Evolutionary conservation across 495 filamentous ascomycete species (phyloP).

Genomic region (Pseudoneurospora amorphoporcata): DNA sequence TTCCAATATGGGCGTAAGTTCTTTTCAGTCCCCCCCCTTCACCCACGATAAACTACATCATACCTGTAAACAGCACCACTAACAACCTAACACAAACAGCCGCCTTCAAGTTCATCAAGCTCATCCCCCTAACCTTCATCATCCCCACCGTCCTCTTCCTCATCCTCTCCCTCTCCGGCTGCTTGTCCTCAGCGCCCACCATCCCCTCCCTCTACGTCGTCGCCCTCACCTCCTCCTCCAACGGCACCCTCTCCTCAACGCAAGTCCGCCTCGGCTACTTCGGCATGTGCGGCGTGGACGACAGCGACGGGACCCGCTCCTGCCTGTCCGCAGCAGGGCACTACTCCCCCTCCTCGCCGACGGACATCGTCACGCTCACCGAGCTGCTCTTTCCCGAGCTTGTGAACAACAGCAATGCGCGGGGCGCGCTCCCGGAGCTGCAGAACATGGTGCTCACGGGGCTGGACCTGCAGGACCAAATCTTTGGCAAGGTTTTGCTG

Average conservation of each 20-base stretch:
- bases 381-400: background rate
- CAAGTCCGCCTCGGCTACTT: conserved; percentile 28
- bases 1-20: background rate
- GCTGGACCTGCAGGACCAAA: conserved; percentile 13
- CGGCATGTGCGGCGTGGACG: conserved; percentile 20
- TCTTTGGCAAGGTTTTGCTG: conserved; percentile 16
- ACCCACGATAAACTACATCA: background rate
- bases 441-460: conserved; percentile 15
- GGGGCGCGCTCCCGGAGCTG: conserved; percentile 1
- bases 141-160: background rate
- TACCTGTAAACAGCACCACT: too few relatives aligned
- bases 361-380: conserved; percentile 6
- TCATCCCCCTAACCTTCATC: background rate
- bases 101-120: background rate
- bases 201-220: conserved; percentile 24
- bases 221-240: conserved; percentile 12
- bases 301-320: conserved; percentile 5
- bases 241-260: conserved; percentile 3
- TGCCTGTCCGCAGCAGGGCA: conserved; percentile 12
- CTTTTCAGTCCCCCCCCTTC: background rate
- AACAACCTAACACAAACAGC: background rate
- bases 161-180: conserved; percentile 20
- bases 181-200: conserved; percentile 16
- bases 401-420: background rate
- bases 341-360: conserved; percentile 2